Evolutionary conservation across 768 basidiomycete genomes (phyloP), one percentile per base, ranked within the genome.

Genomic region (Macrolepiota dolichaula): DNA sequence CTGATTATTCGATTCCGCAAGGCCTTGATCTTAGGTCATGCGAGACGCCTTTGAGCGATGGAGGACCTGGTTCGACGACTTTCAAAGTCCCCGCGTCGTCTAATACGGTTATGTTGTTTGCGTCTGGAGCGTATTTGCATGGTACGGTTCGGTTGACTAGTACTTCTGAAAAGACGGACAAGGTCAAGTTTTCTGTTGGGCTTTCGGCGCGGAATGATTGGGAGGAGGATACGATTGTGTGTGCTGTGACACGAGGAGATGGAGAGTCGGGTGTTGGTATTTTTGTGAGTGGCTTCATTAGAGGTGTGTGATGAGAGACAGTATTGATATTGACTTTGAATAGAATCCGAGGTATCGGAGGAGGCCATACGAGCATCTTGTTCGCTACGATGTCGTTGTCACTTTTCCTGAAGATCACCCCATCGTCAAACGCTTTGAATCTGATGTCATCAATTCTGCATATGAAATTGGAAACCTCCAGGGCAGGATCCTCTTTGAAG

Each of bases 241-340:
- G 59, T 15, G 25, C 46, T 37, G 6, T 61, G 19, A 55, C 38
- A 11, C 42, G 59, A 27, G 37, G 19, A 19, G 42, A 61, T 37
- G 59, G 59, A 15, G 59, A 61, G 24, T 36, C 11, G 13, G 59
- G 59, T 27, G 59, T 61, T 32, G 59, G 59, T 2, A 55, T 61
- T 5, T 61, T 61, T 32, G 59, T 61, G 17, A 61, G 59, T 40
- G 37, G 12, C 3, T 12, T 12, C 13, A 25, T 37, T 11, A 17
- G 2, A 15, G 47, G 25, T 13, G 10, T 22, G 13, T 22, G 15
- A 49, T 49, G 47, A 49, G 4, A 11, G 15, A 38, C 37, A 15
- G 38, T 29, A 6, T 11, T 19, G 24, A 37, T 12, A 32, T 17
- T 10, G 7, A 1, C n/a, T 15, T 3, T 32, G 15, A 4, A 46